These are phyloP conservation scores for Mortierella sp. DNA, from an alignment of 371 early-diverging fungal species.

Conservation along the genomic window DNA sequence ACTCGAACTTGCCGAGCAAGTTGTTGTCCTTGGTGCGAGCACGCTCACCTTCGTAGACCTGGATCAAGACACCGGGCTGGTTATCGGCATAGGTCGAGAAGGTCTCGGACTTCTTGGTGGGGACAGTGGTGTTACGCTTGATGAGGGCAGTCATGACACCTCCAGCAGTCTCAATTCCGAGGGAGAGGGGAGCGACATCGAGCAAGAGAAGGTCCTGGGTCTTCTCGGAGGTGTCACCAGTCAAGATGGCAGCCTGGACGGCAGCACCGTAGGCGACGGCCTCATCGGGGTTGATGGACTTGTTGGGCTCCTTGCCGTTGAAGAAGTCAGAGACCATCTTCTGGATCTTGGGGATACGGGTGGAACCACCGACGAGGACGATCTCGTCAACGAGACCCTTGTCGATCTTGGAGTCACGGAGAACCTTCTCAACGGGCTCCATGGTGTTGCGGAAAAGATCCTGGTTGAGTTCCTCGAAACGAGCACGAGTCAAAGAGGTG, in stretches of 20 bases:
- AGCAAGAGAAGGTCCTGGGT: constrained; percentile 83
- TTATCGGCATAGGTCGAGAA: constrained; percentile 99
- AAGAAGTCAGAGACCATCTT: constrained; percentile 97
- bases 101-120: constrained; percentile 96
- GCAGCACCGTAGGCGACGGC: constrained; percentile 99
- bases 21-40: constrained; percentile 96
- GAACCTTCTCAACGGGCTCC: constrained; percentile 95
- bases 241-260: constrained; percentile 95
- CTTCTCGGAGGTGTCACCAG: constrained; percentile 92
- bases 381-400: constrained; percentile 95
- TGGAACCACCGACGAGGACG: constrained; percentile 99
- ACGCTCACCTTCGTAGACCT: constrained; percentile 98
- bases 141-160: constrained; percentile 97
- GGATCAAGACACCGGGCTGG: constrained; percentile 97
- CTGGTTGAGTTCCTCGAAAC: constrained; percentile 97
- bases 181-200: constrained; percentile 91
- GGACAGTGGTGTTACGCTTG: constrained; percentile 96
- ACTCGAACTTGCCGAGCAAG: constrained; percentile 95
- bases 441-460: constrained; percentile 94
- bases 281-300: constrained; percentile 98
- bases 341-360: constrained; percentile 99
- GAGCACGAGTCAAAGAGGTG: constrained; percentile 95
- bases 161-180: constrained; percentile 97
- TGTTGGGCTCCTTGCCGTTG: constrained; percentile 97
- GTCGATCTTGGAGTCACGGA: constrained; percentile 93